Evolutionary conservation across 2,329 filamentous ascomycete species (phyloP), one percentile per base, ranked within the genome.

Genomic region (Nemania sp.): DNA sequence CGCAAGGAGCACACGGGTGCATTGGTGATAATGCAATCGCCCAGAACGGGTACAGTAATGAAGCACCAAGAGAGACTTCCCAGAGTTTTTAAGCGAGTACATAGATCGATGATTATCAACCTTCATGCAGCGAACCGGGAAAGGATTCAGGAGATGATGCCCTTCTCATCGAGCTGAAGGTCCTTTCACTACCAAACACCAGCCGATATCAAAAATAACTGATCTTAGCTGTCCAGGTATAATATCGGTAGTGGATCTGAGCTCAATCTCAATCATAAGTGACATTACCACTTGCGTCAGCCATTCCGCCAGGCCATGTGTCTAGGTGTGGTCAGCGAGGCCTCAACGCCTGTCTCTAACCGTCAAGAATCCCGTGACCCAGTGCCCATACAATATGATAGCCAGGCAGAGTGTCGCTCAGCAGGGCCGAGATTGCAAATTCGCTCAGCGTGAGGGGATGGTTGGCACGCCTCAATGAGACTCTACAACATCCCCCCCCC

Each of bases 371-470:
- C 18, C 35, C 15, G 25, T 40, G 13, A 51, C 11, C 35, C 20
- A 20, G 32, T 17, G 9, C n/a, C 20, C 45, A 47, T 32, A 3
- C 13, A n/a, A 52, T 32, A 25, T 15, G 21, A 47, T 53, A 18
- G 7, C 35, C 12, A 12, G n/a, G n/a, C 42, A 29, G 35, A 25
- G 37, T 18, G 39, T 17, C 40, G 17, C 10, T 54, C 18, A 53
- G 20, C 32, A 54, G 48, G 48, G 5, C 54, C 35, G 42, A 37
- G 48, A 55, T 43, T 29, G 42, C 21, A 49, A 51, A 25, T 48
- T 55, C 54, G 58, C 62, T 64, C 47, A 64, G 58, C 62, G 62
- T 40, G 46, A 18, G 49, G 40, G 40, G 35, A 51, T 9, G 25
- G 54, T 21, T 42, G 29, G 15, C 18, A 50, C 34, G 32, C 50